Evolutionary conservation across 2,329 filamentous ascomycete species (phyloP).

Genomic region (Trichoderma citrinoviride): DNA sequence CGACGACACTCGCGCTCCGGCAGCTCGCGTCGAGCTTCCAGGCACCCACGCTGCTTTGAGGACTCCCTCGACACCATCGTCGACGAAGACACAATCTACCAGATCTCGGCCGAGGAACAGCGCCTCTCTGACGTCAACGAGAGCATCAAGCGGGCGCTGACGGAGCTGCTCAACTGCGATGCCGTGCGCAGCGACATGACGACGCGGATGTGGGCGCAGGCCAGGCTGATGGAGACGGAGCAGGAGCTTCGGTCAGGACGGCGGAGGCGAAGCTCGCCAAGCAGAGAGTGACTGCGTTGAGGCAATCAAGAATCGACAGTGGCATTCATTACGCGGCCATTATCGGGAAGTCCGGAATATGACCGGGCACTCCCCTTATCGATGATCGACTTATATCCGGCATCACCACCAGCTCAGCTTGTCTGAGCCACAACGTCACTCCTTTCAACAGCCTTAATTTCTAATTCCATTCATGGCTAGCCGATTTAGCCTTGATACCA

Average conservation of each 20-base stretch:
- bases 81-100: conserved; percentile 48
- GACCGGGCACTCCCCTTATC: background rate
- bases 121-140: conserved; percentile 57
- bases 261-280: conserved; percentile 45
- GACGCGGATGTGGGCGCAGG: conserved; percentile 58
- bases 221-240: conserved; percentile 59
- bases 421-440: background rate
- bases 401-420: background rate
- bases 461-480: conserved; percentile 2
- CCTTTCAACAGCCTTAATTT: conserved; percentile 10
- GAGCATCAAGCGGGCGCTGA: conserved; percentile 59
- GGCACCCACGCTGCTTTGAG: conserved; percentile 36
- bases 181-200: conserved; percentile 49
- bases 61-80: conserved; percentile 41
- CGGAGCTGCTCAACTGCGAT: conserved; percentile 60
- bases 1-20: conserved; percentile 29
- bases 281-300: conserved; percentile 26
- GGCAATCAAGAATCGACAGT: background rate
- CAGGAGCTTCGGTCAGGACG: conserved; percentile 55
- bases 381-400: background rate
- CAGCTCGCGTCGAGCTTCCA: conserved; percentile 23
- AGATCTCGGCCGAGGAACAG: conserved; percentile 52
- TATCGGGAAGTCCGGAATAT: background rate
- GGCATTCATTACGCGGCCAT: background rate
- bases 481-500: background rate